phyloP scores from a whole-genome alignment of 192 early-diverging fungal genomes.

The Spizellomyces punctatus region DNA sequence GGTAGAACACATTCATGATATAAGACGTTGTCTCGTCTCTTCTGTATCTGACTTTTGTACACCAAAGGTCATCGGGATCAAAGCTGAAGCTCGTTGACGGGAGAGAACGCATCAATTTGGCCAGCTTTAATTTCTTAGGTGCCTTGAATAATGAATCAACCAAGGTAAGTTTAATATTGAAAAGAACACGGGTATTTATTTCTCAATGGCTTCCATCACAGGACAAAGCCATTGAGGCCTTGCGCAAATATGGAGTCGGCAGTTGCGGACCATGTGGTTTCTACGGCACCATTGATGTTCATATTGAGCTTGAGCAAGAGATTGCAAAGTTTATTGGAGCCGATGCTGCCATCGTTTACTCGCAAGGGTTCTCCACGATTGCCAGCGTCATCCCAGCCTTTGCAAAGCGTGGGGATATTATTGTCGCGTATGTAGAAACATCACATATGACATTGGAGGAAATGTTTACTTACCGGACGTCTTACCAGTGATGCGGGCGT shows the following conservation, averaged over 20 bases:
- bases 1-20: neutral
- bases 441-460: neutral
- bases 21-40: neutral
- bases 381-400: slow-evolving; percentile 93
- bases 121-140: slow-evolving; percentile 87
- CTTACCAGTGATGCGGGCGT: slow-evolving; percentile 79
- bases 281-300: slow-evolving; percentile 93
- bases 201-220: slow-evolving; percentile 20
- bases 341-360: slow-evolving; percentile 88
- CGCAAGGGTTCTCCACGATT: slow-evolving; percentile 92
- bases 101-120: slow-evolving; percentile 76
- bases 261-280: slow-evolving; percentile 95
- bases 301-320: slow-evolving; percentile 87
- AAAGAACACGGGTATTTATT: neutral
- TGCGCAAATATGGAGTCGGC: slow-evolving; percentile 93
- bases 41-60: neutral
- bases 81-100: slow-evolving; percentile 69
- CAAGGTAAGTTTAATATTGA: slow-evolving; percentile 38
- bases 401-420: slow-evolving; percentile 92
- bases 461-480: neutral
- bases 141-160: slow-evolving; percentile 72
- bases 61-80: slow-evolving; percentile 47
- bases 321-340: slow-evolving; percentile 84
- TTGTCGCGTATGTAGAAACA: slow-evolving; percentile 73
- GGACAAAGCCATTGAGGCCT: slow-evolving; percentile 79